Evolutionary conservation across 1,284 basidiomycete species (phyloP).

Genomic region (Lentinula novae-zelandiae): DNA sequence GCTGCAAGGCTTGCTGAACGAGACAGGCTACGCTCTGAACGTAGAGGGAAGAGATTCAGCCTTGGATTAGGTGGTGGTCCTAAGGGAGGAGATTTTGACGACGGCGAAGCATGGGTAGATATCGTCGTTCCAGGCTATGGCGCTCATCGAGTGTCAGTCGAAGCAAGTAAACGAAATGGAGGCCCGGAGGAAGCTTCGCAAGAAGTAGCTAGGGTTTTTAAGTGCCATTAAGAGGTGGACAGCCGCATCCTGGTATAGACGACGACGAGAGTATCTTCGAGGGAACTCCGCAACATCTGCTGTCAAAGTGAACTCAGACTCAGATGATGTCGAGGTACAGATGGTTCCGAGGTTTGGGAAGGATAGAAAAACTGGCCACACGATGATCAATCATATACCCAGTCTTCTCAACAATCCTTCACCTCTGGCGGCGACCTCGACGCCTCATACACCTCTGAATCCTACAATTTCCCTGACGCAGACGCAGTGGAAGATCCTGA

Average conservation of each 20-base stretch:
- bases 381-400: neutral
- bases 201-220: constrained; percentile 70
- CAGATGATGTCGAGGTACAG: constrained; percentile 25
- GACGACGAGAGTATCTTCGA: constrained; percentile 8
- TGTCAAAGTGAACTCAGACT: constrained; percentile 41
- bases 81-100: constrained; percentile 44
- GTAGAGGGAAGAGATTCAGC: constrained; percentile 31
- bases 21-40: constrained; percentile 14
- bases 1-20: constrained; percentile 6
- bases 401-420: constrained; percentile 7
- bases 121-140: constrained; percentile 60
- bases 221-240: constrained; percentile 54
- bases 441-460: neutral
- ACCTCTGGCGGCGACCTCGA: neutral
- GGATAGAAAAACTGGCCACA: constrained; percentile 16
- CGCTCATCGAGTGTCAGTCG: constrained; percentile 37
- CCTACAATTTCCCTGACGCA: constrained; percentile 15
- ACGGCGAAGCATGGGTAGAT: constrained; percentile 77
- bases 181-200: constrained; percentile 71
- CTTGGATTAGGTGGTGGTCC: constrained; percentile 28
- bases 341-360: constrained; percentile 17
- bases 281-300: constrained; percentile 13
- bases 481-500: constrained; percentile 2
- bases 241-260: constrained; percentile 39
- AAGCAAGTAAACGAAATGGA: constrained; percentile 26